A percentile compares a stretch with the other conserved stretches of the same genome.
Conservation (phyloP, 352 stramenopile genomes). For the Phytophthora syringae region DNA sequence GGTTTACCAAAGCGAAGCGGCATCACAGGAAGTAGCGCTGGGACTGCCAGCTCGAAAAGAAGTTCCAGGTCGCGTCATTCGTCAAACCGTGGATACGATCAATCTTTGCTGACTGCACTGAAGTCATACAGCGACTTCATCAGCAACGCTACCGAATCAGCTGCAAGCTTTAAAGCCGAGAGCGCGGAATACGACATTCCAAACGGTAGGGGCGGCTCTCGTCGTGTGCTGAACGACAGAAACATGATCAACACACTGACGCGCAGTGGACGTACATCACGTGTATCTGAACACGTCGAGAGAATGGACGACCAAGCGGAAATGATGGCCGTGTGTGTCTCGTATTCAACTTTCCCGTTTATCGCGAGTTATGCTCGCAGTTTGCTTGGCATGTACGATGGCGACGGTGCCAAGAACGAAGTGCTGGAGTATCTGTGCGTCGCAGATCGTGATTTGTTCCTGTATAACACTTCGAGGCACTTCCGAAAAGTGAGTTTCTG, state of each 20-base stretch:
- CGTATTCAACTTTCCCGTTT: slow-evolving; percentile 86
- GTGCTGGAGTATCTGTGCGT: slow-evolving; percentile 59
- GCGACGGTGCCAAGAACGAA: slow-evolving; percentile 67
- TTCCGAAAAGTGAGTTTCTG: slow-evolving; percentile 83
- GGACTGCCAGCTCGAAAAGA: slow-evolving; percentile 27
- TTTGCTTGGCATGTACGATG: slow-evolving; percentile 75
- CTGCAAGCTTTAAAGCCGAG: slow-evolving; percentile 29
- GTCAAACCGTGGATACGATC: slow-evolving; percentile 55
- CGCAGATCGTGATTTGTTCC: slow-evolving; percentile 63
- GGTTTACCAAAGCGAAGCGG: slow-evolving; percentile 57
- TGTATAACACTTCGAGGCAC: slow-evolving; percentile 71
- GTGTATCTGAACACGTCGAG: slow-evolving; percentile 69
- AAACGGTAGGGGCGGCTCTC: slow-evolving; percentile 19
- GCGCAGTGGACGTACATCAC: slow-evolving; percentile 59
- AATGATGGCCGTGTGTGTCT: slow-evolving; percentile 76
- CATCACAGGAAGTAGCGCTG: slow-evolving; percentile 31
- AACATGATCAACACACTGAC: slow-evolving; percentile 79
- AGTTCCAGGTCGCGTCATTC: slow-evolving; percentile 38
- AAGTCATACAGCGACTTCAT: slow-evolving; percentile 82
- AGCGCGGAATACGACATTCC: slow-evolving; percentile 36
- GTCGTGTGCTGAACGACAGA: slow-evolving; percentile 31
- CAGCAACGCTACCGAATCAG: slow-evolving; percentile 32
- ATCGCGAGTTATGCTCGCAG: slow-evolving; percentile 86
- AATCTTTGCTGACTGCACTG: slow-evolving; percentile 62
- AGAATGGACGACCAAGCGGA: slow-evolving; percentile 74